Base-by-base conservation (phyloP, 129 eudicot genomes). In the Saussurea involucrata region DNA sequence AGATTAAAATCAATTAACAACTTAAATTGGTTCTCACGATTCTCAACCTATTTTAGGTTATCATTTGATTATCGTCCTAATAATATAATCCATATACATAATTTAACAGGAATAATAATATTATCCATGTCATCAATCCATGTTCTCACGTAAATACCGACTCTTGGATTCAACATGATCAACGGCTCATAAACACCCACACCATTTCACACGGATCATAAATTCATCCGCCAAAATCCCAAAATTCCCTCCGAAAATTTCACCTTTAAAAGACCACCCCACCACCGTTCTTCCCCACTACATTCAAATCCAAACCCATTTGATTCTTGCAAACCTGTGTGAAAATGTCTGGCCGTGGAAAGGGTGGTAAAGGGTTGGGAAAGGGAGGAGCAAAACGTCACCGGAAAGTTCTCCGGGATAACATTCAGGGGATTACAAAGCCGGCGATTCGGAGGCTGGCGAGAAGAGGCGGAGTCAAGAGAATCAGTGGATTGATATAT, bases 291-390 rank as follows among this genome's bases (percentile, higher is more conserved):
- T 15, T 25, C 18, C 17, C 8, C 36, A 32, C 32, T 25, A 21
- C 58, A 21, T 68, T 69, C 70, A 58, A 69, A 58, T 46, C 46
- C 75, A 24, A 69, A 58, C 63, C 46, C 75, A 24, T 20, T 60
- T 21, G 4, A 15, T 27, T 29, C 44, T 15, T 53, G 0, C 61
- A 53, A 53, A 53, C 2, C 13, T 12, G 2, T 17, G 21, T 1
- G 10, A 66, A 80, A 46, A 80, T 80, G 83, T 80, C 83, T 8
- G 83, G 83, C 1, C 84, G 79, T n/a, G 84, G 83, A 53, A 73
- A 80, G 63, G 83, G 83, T 0, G 83, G 83, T 0, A 79, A 79
- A 40, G 83, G 83, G 6, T 31, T 80, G 8, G 83, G 83, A 46
- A 72, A 80, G 58, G 78, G 83, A 0, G 83, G 83, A 22, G 78